Conservation (phyloP, 257 asterid species). For the Forsythia suspensa region DNA sequence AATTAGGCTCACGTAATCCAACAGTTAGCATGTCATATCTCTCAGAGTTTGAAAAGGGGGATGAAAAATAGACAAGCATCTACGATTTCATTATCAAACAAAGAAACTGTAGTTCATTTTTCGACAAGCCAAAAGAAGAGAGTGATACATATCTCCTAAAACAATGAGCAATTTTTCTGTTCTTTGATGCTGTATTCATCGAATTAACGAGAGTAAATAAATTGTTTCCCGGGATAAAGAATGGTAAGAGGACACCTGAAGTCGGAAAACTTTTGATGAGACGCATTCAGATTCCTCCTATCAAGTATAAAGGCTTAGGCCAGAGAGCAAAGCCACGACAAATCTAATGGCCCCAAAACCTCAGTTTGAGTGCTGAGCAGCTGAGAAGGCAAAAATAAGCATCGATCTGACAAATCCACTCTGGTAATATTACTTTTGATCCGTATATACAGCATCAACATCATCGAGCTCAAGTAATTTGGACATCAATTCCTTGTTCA, state of each 20-base stretch:
- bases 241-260: slow-evolving; percentile 4
- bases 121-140: neutral
- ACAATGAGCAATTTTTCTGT: neutral
- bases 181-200: neutral
- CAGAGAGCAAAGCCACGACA: slow-evolving; percentile 4
- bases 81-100: neutral
- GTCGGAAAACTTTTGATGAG: neutral
- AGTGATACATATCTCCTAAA: neutral
- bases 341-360: slow-evolving; percentile 16
- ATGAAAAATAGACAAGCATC: neutral
- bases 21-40: neutral
- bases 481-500: slow-evolving; percentile 75
- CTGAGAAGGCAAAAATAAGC: neutral
- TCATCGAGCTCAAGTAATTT: slow-evolving; percentile 91
- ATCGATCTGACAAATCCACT: neutral
- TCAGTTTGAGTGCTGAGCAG: slow-evolving; percentile 17
- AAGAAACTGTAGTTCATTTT: neutral
- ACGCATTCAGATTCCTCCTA: slow-evolving; percentile 8
- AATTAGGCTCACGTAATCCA: neutral
- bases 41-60: neutral
- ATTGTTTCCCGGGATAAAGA: neutral
- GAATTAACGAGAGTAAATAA: neutral
- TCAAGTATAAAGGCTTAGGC: slow-evolving; percentile 1
- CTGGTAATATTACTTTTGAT: slow-evolving; percentile 50
- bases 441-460: slow-evolving; percentile 88